Conservation (phyloP, 1,284 basidiomycete genomes). For the Phellinidium pouzarii region DNA sequence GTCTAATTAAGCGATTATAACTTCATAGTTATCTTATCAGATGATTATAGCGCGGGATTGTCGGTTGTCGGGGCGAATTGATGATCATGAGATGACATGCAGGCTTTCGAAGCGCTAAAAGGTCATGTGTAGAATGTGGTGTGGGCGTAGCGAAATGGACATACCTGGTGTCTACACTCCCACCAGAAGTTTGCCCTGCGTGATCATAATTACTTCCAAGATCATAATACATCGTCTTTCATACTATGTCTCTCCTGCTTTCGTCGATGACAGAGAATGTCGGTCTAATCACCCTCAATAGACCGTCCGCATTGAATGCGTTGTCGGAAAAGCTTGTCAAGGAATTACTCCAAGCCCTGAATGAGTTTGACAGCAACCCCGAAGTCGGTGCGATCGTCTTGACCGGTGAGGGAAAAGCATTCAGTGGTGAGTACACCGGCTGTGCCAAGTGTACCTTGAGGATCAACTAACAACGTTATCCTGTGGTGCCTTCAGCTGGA, state of each 20-base stretch:
- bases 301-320: slow-evolving; percentile 58
- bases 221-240: background rate
- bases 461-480: too few relatives aligned
- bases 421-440: slow-evolving; percentile 33
- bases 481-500: too few relatives aligned
- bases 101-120: slow-evolving; percentile 2
- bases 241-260: slow-evolving; percentile 6
- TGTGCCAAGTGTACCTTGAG: background rate
- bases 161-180: slow-evolving; percentile 7
- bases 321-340: slow-evolving; percentile 42
- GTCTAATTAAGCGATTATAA: background rate
- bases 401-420: slow-evolving; percentile 56
- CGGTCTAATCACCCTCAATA: slow-evolving; percentile 35
- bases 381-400: slow-evolving; percentile 46
- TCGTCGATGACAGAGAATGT: slow-evolving; percentile 14
- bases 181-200: slow-evolving; percentile 4
- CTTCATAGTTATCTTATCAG: background rate
- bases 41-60: background rate
- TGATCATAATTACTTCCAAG: background rate
- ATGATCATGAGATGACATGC: slow-evolving; percentile 5
- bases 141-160: background rate
- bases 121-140: background rate
- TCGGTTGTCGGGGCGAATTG: background rate
- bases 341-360: slow-evolving; percentile 38
- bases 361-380: slow-evolving; percentile 37